These are phyloP conservation scores for Phytophthora sp. DNA, from an alignment of 352 stramenopile species.

Conservation along the genomic window DNA sequence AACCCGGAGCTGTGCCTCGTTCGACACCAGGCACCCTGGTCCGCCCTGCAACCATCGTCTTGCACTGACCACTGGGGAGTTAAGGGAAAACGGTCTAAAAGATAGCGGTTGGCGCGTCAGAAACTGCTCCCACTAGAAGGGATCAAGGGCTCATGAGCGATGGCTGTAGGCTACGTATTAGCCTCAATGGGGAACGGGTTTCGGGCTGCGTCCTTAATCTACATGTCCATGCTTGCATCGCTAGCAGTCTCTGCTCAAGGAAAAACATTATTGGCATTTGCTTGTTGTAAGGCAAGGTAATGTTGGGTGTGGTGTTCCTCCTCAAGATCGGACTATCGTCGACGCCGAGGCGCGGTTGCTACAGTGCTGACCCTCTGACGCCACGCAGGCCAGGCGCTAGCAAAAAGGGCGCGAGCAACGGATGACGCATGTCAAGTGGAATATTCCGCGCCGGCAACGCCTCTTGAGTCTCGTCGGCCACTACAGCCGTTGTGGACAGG, in stretches of 20 bases:
- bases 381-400: conserved; percentile 34
- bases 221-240: neutral
- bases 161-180: neutral
- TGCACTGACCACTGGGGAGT: conserved; percentile 7
- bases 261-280: too few relatives aligned
- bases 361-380: conserved; percentile 38
- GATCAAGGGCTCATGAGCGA: conserved; percentile 5
- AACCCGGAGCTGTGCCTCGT: neutral
- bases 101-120: conserved; percentile 26
- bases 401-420: conserved; percentile 38
- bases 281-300: neutral
- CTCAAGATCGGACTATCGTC: conserved; percentile 3
- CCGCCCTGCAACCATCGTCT: conserved; percentile 20
- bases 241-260: neutral
- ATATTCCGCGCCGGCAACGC: conserved; percentile 37
- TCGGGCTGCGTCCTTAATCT: neutral
- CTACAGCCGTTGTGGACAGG: too few relatives aligned
- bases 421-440: conserved; percentile 52
- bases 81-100: conserved; percentile 28
- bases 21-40: conserved; percentile 19
- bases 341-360: conserved; percentile 13
- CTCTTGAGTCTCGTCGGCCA: conserved; percentile 30
- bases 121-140: conserved; percentile 33
- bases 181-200: neutral
- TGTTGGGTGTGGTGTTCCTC: conserved; percentile 3